These are phyloP conservation scores for Cocos nucifera DNA, from an alignment of 176 grass and related monocot genomes.

Conservation along the genomic window DNA sequence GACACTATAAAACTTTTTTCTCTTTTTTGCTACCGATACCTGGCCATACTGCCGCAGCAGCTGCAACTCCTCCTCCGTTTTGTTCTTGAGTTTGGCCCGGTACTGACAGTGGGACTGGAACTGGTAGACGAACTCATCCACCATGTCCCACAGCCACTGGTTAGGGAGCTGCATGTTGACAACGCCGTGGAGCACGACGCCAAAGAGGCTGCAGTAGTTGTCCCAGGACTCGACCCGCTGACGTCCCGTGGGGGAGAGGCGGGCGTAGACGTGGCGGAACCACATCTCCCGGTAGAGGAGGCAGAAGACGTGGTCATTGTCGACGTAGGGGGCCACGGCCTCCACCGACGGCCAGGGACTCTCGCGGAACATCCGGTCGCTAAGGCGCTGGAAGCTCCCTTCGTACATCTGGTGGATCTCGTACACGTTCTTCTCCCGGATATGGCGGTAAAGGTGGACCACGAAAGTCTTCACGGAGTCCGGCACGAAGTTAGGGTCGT, in stretches of 20 bases:
- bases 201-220: slow-evolving; percentile 94
- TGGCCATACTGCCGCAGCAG: slow-evolving; percentile 75
- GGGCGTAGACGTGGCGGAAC: slow-evolving; percentile 92
- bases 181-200: slow-evolving; percentile 80
- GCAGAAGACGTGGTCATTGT: slow-evolving; percentile 93
- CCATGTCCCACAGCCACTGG: slow-evolving; percentile 99
- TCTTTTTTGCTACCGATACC: slow-evolving; percentile 14
- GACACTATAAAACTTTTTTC: no score
- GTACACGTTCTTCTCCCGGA: slow-evolving; percentile 97
- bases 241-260: slow-evolving; percentile 45
- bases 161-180: slow-evolving; percentile 99
- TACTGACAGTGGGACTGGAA: slow-evolving; percentile 98
- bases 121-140: slow-evolving; percentile 95
- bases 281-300: slow-evolving; percentile 97
- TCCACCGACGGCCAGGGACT: slow-evolving; percentile 68
- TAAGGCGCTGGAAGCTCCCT: slow-evolving; percentile 83
- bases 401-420: slow-evolving; percentile 99
- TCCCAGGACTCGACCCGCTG: slow-evolving; percentile 85
- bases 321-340: slow-evolving; percentile 65
- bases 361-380: slow-evolving; percentile 91
- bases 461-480: slow-evolving; percentile 97
- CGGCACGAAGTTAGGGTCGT: slow-evolving; percentile 88
- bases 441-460: slow-evolving; percentile 87
- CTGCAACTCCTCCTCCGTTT: slow-evolving; percentile 71
- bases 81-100: slow-evolving; percentile 80